phyloP scores from a whole-genome alignment of 495 filamentous ascomycete genomes.

The Sordaria brevicollis region DNA sequence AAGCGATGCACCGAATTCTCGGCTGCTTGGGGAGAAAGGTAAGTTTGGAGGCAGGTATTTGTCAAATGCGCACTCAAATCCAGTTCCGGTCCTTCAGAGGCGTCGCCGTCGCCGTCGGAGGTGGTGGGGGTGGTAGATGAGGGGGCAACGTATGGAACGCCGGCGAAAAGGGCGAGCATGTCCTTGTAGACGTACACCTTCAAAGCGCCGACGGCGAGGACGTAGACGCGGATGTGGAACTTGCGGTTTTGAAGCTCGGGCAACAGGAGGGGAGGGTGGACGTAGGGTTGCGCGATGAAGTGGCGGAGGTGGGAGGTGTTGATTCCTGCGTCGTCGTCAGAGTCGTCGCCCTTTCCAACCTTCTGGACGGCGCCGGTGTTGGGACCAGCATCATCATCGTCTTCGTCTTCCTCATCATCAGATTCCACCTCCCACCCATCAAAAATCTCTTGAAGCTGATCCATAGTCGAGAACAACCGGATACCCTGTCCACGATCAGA shows the following conservation, averaged over 20 bases:
- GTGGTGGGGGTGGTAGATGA: slow-evolving; percentile 4
- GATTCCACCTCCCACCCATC: slow-evolving; percentile 67
- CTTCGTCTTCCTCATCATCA: slow-evolving; percentile 51
- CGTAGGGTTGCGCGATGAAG: slow-evolving; percentile 94
- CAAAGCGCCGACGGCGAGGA: slow-evolving; percentile 66
- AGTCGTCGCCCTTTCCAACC: background rate
- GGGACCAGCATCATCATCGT: slow-evolving; percentile 6
- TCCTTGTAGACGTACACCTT: slow-evolving; percentile 77
- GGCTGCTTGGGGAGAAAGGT: slow-evolving; percentile 87
- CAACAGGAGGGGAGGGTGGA: slow-evolving; percentile 77
- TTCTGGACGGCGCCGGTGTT: slow-evolving; percentile 2
- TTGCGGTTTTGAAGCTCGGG: slow-evolving; percentile 54
- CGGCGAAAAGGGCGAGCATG: slow-evolving; percentile 90
- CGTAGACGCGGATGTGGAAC: slow-evolving; percentile 92
- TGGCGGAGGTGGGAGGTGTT: slow-evolving; percentile 87
- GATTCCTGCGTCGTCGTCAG: slow-evolving; percentile 42
- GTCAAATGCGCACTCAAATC: background rate
- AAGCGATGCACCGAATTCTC: slow-evolving; percentile 45
- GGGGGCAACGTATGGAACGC: slow-evolving; percentile 47
- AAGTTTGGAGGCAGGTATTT: slow-evolving; percentile 73
- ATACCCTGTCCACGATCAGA: slow-evolving; percentile 93
- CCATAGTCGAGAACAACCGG: slow-evolving; percentile 71
- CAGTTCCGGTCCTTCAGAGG: background rate
- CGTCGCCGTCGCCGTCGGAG: no score
- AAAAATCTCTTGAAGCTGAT: slow-evolving; percentile 73